These are phyloP conservation scores for Pholiota microspora DNA, from an alignment of 768 basidiomycete genomes.

Conservation along the genomic window DNA sequence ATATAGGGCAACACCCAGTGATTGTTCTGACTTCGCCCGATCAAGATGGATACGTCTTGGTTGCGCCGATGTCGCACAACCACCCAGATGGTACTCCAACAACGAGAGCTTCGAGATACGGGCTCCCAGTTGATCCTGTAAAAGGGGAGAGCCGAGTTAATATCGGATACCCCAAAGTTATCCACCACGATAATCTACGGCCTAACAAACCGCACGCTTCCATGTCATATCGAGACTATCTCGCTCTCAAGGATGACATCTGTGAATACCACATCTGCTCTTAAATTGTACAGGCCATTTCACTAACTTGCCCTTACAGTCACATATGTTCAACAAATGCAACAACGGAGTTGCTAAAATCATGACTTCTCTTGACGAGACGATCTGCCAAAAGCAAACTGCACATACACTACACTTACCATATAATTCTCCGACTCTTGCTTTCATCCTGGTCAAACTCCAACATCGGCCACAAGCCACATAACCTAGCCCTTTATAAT, in stretches of 20 bases:
- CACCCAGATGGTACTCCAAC: conserved; percentile 24
- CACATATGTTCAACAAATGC: background rate
- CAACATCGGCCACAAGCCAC: background rate
- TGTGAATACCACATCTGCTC: conserved; percentile 17
- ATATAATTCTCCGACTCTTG: background rate
- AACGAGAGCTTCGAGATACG: conserved; percentile 21
- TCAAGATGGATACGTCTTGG: conserved; percentile 19
- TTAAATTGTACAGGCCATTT: background rate
- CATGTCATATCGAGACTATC: conserved; percentile 20
- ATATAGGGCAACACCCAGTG: conserved; percentile 24
- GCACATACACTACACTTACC: background rate
- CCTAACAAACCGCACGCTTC: conserved; percentile 20
- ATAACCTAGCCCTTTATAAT: background rate
- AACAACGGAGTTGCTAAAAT: background rate
- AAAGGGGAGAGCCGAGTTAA: conserved; percentile 25
- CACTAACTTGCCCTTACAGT: conserved; percentile 7
- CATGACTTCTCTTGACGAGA: conserved; percentile 1
- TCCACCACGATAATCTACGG: conserved; percentile 21
- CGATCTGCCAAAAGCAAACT: background rate
- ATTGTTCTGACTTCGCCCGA: conserved; percentile 21
- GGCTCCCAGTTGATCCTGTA: conserved; percentile 24
- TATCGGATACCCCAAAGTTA: conserved; percentile 20
- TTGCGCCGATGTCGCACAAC: conserved; percentile 24
- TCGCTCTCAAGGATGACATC: conserved; percentile 20
- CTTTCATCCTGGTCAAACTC: background rate